These are phyloP conservation scores for Lonicera japonica DNA, from an alignment of 129 eudicot species.

Conservation along the genomic window DNA sequence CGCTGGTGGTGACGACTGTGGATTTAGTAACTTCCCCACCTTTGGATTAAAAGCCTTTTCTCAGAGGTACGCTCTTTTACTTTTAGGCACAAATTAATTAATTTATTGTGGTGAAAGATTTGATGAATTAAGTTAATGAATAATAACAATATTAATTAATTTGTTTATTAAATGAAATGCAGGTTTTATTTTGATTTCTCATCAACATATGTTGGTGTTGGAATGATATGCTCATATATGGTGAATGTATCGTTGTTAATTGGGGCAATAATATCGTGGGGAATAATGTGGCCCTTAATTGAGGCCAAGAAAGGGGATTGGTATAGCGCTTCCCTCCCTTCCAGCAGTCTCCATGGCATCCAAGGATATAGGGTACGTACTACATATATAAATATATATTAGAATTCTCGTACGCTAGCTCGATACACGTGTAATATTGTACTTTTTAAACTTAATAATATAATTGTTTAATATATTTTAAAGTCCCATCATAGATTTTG, in stretches of 20 bases:
- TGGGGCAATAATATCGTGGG: not conserved
- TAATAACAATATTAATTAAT: too few relatives aligned
- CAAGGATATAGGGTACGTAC: slow-evolving; percentile 1
- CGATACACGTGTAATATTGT: too few relatives aligned
- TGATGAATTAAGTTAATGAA: too few relatives aligned
- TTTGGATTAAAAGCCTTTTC: slow-evolving; percentile 41
- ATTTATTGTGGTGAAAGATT: not conserved
- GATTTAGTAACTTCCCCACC: slow-evolving; percentile 42
- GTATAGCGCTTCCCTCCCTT: not conserved
- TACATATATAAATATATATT: too few relatives aligned
- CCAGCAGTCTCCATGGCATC: not conserved
- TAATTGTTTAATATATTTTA: too few relatives aligned
- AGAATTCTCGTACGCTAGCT: too few relatives aligned
- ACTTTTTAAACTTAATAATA: too few relatives aligned
- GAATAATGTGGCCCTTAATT: slow-evolving; percentile 1
- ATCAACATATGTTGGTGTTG: slow-evolving; percentile 39
- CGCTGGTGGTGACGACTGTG: slow-evolving; percentile 44
- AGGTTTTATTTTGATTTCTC: slow-evolving; percentile 38
- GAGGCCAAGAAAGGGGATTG: not conserved
- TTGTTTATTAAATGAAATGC: not conserved
- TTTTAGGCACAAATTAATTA: slow-evolving; percentile 21
- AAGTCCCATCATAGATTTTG: too few relatives aligned
- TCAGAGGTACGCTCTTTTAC: too few relatives aligned
- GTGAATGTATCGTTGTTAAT: slow-evolving; percentile 28
- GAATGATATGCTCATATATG: slow-evolving; percentile 38